Conservation (phyloP, 2,329 filamentous ascomycete species). For the Penicillium olsonii region DNA sequence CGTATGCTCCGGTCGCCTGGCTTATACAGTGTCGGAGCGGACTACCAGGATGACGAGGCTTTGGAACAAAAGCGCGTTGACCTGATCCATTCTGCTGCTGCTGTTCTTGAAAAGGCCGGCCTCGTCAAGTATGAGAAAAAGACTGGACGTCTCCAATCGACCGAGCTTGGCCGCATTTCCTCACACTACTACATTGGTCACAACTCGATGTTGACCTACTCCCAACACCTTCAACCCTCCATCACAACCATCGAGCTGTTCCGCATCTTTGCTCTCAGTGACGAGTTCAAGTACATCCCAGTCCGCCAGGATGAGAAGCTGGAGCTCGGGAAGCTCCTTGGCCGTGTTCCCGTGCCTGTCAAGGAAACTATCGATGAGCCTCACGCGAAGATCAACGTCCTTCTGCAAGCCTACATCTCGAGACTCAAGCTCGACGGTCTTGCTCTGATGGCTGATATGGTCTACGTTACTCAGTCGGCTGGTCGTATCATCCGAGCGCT, state of each 20-base stretch:
- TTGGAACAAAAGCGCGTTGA: slow-evolving; percentile 98
- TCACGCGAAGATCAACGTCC: slow-evolving; percentile 96
- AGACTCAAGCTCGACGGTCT: slow-evolving; percentile 90
- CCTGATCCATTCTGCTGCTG: slow-evolving; percentile 88
- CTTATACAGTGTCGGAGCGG: slow-evolving; percentile 90
- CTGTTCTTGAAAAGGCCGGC: slow-evolving; percentile 80
- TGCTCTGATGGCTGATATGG: slow-evolving; percentile 96
- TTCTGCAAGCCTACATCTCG: slow-evolving; percentile 95
- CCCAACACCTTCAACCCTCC: slow-evolving; percentile 88
- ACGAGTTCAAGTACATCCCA: slow-evolving; percentile 98
- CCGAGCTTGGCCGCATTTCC: slow-evolving; percentile 90
- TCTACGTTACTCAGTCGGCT: slow-evolving; percentile 97
- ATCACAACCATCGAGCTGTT: slow-evolving; percentile 95
- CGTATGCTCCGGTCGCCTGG: slow-evolving; percentile 95
- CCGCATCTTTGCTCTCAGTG: slow-evolving; percentile 91
- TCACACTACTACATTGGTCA: slow-evolving; percentile 99
- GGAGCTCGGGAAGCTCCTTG: slow-evolving; percentile 87
- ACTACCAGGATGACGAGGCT: slow-evolving; percentile 89
- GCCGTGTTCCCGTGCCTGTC: slow-evolving; percentile 88
- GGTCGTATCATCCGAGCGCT: slow-evolving; percentile 93
- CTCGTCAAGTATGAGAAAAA: slow-evolving; percentile 96
- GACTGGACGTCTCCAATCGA: slow-evolving; percentile 81
- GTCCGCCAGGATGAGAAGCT: slow-evolving; percentile 97
- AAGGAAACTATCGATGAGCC: slow-evolving; percentile 98
- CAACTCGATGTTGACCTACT: slow-evolving; percentile 96